Evolutionary conservation across 768 basidiomycete genomes (phyloP), one percentile per base, ranked within the genome.

Genomic region (Saitozyma podzolica): DNA sequence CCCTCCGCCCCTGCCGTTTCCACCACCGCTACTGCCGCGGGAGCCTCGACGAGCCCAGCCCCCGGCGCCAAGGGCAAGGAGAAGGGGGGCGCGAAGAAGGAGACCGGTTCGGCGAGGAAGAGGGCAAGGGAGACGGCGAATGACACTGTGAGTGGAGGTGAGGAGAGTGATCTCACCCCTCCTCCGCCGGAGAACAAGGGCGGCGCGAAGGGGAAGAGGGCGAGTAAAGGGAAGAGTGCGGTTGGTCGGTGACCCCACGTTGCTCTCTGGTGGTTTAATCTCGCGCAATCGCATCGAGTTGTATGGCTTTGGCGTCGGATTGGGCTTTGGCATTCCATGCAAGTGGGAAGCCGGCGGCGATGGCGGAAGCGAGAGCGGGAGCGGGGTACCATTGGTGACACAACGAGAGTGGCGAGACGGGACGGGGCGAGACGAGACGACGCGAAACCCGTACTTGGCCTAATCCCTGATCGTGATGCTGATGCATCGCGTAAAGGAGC

Each of bases 101-200:
- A 69, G 69, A 71, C 68, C 48, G 79, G 64, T 56, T 69, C 64
- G 84, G 85, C 9, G 79, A 91, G 76, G 89, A 94, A 68, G 89
- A 89, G 83, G 87, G 64, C 59, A 14, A 71, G 72, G 50, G 77
- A 76, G n/a, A 70, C 65, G 8, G 66, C 56, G 8, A 62, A 75
- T 19, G 76, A 79, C 49, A 74, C 67, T 19, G 77, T 78, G 55
- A 50, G 74, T 74, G n/a, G 9, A 13, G 2, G 9, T 3, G 29
- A 29, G 29, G 29, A 29, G 29, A 29, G 29, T 5, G 29, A 29
- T 29, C 29, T 29, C 29, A 29, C 29, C 29, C 29, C 29, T 2
- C 29, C 29, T 29, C 29, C 29, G 29, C 29, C 29, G 29, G 29
- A 29, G 29, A 29, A 29, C 29, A 29, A 29, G 29, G 29, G 29